Conservation (phyloP, 345 rosid species). For the Hirschfeldia incana region DNA sequence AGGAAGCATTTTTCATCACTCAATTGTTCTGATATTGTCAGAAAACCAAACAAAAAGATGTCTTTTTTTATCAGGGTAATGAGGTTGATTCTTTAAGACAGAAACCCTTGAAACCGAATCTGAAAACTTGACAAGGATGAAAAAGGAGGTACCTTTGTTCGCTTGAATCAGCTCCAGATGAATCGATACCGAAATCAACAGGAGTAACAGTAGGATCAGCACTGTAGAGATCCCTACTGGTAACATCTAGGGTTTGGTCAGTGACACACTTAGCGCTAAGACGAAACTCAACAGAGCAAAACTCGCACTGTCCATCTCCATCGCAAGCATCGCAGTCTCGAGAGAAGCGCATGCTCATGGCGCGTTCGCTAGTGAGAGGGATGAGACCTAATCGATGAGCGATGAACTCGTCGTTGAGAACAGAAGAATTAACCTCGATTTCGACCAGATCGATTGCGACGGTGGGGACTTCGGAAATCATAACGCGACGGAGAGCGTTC, state of each 20-base stretch:
- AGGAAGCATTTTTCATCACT: background rate
- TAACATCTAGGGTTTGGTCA: conserved; percentile 89
- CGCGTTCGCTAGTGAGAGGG: conserved; percentile 84
- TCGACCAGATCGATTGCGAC: conserved; percentile 95
- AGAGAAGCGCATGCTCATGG: conserved; percentile 95
- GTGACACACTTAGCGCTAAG: conserved; percentile 70
- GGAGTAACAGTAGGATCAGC: conserved; percentile 86
- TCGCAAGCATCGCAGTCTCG: conserved; percentile 96
- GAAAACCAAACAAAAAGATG: background rate
- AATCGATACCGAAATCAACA: conserved; percentile 63
- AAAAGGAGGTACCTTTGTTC: conserved; percentile 59
- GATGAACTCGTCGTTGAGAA: conserved; percentile 90
- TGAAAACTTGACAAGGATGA: background rate
- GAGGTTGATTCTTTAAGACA: background rate
- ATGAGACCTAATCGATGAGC: conserved; percentile 95
- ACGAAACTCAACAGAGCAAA: conserved; percentile 90
- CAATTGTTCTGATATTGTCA: background rate
- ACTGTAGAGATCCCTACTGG: conserved; percentile 81
- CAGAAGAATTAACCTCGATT: conserved; percentile 87
- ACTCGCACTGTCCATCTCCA: conserved; percentile 97
- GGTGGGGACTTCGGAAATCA: conserved; percentile 97
- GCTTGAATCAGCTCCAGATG: conserved; percentile 50
- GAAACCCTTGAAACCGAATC: background rate
- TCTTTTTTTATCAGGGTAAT: background rate
- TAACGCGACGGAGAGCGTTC: conserved; percentile 94